phyloP scores from a whole-genome alignment of 179 eudicot genomes.

The Nepenthes alata region DNA sequence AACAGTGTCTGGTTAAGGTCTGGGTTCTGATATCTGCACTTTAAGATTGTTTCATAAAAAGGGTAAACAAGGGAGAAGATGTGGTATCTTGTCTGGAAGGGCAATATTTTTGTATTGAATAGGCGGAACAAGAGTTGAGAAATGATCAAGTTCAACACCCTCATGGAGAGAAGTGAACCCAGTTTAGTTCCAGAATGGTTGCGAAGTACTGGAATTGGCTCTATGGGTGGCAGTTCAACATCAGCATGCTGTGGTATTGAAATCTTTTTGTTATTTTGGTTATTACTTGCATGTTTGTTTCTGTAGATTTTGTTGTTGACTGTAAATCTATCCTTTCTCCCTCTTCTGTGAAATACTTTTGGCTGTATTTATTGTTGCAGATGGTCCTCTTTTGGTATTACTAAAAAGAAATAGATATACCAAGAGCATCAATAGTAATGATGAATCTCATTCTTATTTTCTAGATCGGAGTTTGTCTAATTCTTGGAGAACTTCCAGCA shows the following conservation, averaged over 20 bases:
- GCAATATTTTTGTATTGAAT: neutral
- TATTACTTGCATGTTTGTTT: neutral
- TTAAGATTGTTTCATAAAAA: neutral
- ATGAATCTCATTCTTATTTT: slow-evolving; percentile 19
- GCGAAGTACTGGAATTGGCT: slow-evolving; percentile 45
- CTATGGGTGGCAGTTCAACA: slow-evolving; percentile 35
- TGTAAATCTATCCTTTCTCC: neutral
- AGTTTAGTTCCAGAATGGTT: slow-evolving; percentile 88
- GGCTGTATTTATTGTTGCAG: slow-evolving; percentile 6
- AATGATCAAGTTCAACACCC: slow-evolving; percentile 36
- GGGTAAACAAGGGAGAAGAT: neutral
- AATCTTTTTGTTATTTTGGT: neutral
- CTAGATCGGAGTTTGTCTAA: slow-evolving; percentile 42
- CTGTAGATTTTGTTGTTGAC: neutral
- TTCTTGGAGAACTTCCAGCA: slow-evolving; percentile 40
- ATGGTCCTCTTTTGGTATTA: slow-evolving; percentile 23
- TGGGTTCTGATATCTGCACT: neutral
- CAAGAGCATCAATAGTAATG: slow-evolving; percentile 15
- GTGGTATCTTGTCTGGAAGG: neutral
- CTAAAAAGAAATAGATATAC: slow-evolving; percentile 27
- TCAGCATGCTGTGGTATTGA: slow-evolving; percentile 46
- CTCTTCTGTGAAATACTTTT: neutral
- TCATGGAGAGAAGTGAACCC: slow-evolving; percentile 92
- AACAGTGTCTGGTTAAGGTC: neutral
- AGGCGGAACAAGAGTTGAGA: neutral